A percentile compares a stretch with the other conserved stretches of the same genome.
phyloP scores from a whole-genome alignment of 352 stramenopile species.

The Phytophthora fragariae region DNA sequence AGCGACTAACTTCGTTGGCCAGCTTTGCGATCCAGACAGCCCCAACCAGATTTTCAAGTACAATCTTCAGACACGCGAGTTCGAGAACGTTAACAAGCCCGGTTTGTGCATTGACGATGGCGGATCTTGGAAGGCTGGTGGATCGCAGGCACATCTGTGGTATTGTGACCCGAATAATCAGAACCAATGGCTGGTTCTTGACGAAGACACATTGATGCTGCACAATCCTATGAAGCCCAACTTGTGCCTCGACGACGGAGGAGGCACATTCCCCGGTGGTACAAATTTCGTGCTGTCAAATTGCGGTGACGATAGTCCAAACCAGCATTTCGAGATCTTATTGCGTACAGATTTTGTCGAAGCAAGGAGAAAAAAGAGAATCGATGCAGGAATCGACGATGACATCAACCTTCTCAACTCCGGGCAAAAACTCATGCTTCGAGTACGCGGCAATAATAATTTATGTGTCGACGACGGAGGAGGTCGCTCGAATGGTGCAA shows the following conservation, averaged over 20 bases:
- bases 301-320: conserved; percentile 18
- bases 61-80: conserved; percentile 15
- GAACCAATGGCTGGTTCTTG: conserved; percentile 35
- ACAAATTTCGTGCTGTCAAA: conserved; percentile 13
- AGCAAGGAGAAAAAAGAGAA: conserved; percentile 15
- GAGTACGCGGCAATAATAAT: conserved; percentile 33
- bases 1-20: conserved; percentile 24
- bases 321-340: conserved; percentile 31
- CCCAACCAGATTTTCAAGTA: conserved; percentile 42
- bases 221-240: conserved; percentile 39
- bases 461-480: conserved; percentile 48
- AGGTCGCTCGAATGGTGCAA: conserved; percentile 26
- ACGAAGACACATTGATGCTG: conserved; percentile 34
- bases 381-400: conserved; percentile 19
- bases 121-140: conserved; percentile 19
- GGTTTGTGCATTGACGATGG: conserved; percentile 35
- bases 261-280: conserved; percentile 15
- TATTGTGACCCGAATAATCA: conserved; percentile 37
- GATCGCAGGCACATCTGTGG: conserved; percentile 24
- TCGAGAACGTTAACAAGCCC: conserved; percentile 35
- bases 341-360: conserved; percentile 10
- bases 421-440: conserved; percentile 33
- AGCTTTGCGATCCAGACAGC: conserved; percentile 32
- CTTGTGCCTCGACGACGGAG: conserved; percentile 44
- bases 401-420: conserved; percentile 24